A percentile compares a stretch with the other conserved stretches of the same genome.
Conservation (phyloP, 2,329 filamentous ascomycete species). For the Talaromyces sp. region DNA sequence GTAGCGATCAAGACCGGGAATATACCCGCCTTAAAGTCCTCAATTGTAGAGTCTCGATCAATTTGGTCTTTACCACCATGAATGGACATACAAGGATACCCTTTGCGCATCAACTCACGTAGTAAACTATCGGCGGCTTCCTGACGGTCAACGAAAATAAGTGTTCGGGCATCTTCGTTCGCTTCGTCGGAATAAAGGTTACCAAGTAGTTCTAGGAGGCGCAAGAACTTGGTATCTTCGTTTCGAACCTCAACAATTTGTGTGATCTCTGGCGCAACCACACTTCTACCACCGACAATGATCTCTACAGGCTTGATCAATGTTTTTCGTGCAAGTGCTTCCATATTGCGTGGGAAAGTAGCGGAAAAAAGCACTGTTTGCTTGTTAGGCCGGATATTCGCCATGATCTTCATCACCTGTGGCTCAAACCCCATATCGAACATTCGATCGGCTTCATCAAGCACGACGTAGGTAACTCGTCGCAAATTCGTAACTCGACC, state of each 20-base stretch:
- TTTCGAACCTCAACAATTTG: slow-evolving; percentile 86
- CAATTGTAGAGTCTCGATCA: slow-evolving; percentile 86
- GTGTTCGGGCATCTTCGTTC: slow-evolving; percentile 82
- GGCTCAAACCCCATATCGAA: slow-evolving; percentile 99
- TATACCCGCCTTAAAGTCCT: slow-evolving; percentile 88
- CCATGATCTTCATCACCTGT: slow-evolving; percentile 94
- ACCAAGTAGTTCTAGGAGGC: slow-evolving; percentile 80
- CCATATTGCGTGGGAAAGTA: slow-evolving; percentile 92
- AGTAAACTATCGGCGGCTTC: slow-evolving; percentile 80
- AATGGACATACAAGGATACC: slow-evolving; percentile 88
- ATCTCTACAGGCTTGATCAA: slow-evolving; percentile 85
- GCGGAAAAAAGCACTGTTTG: slow-evolving; percentile 96
- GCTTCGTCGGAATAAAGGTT: slow-evolving; percentile 68
- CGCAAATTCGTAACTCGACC: slow-evolving; percentile 90
- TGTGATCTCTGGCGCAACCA: slow-evolving; percentile 69
- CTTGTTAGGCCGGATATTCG: slow-evolving; percentile 83
- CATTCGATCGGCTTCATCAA: slow-evolving; percentile 98
- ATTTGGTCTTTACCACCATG: slow-evolving; percentile 92
- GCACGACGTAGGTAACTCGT: slow-evolving; percentile 86
- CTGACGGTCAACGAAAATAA: slow-evolving; percentile 91
- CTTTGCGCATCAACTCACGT: slow-evolving; percentile 74
- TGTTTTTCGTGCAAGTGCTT: slow-evolving; percentile 83
- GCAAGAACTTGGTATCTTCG: slow-evolving; percentile 77
- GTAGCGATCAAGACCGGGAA: slow-evolving; percentile 90
- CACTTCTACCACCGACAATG: slow-evolving; percentile 78